Base-by-base conservation (phyloP, 2,329 filamentous ascomycete genomes). In the Capronia americana region DNA sequence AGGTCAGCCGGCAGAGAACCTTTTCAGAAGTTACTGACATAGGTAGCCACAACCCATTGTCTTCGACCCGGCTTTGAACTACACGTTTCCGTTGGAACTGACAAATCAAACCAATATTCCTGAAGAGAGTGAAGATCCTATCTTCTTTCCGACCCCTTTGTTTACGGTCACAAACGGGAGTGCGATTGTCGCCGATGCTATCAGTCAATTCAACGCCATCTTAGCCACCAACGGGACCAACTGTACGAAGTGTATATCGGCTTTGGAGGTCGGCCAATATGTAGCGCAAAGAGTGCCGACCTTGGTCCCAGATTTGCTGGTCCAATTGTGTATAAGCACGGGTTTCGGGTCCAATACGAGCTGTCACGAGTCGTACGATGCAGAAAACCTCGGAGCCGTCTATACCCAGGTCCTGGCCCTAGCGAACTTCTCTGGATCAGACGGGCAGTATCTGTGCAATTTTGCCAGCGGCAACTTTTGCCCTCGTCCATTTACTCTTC, bases 391-490 rank as follows among this genome's bases (percentile, higher is more conserved):
- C 67, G 86, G 86, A 20, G 81, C 83, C 0, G 79, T 85, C 62
- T 87, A 84, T 85, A 85, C 85, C 4, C 86, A 88, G 70, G 78
- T 88, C 1, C 75, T 88, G 34, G 80, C 82, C 2, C 77, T 82
- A 51, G 85, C 84, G 7, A 80, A 87, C 72, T 78, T 87, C 8
- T 76, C 77, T 23, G 85, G 85, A 8, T 76, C 83, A 2, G 86
- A 88, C 72, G 86, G 85, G 4, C 76, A 81, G 62, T 86, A 85
- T 66, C 87, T 88, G 54, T 88, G 86, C 77, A 81, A 83, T 68
- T 80, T 77, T 17, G 70, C 87, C 4, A 81, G 78, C 60, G 79
- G 73, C 32, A 78, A 69, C 4, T 86, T 83, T 71, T 88, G 86
- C 71, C 74, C 79, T 0, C 71, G 73, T 12, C 85, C 85, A 5